Evolutionary conservation across 2,329 filamentous ascomycete species (phyloP), one percentile per base, ranked within the genome.

Genomic region (Colletotrichum sp.): DNA sequence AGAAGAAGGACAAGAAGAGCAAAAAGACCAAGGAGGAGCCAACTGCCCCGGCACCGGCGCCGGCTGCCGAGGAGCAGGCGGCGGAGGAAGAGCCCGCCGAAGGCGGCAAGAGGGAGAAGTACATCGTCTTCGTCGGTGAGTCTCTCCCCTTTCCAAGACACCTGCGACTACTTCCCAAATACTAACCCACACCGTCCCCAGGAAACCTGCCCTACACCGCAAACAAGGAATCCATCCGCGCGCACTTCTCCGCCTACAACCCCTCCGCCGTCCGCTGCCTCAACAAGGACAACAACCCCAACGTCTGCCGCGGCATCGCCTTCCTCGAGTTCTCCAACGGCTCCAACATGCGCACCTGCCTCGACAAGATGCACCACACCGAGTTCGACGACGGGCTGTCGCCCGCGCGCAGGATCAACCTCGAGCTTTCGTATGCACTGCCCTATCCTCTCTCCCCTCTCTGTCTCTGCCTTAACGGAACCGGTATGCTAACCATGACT

Each of bases 121-220:
- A 95, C 87, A 95, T 96, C 76, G 91, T 93, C 80, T 97, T 97
- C 85, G 92, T 96, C 78, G 93, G 92, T 92, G 26, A 43, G 73
- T 67, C 13, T 34, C 32, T 34, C 2, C 30, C 30, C 32, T 34
- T 34, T 34, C 32, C 2, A 7, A 34, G 32, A 34, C 32, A 34
- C 0, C 77, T 75, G 8, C 21, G 32, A 18, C 3, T 5, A 18
- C 16, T 43, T 18, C 16, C 36, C 36, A 43, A 39, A n/a, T n/a
- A 43, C 61, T 28, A 6, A 65, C n/a, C 34, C 34, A 9, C 10
- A 12, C 18, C 43, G 13, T 15, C 78, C 36, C 77, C 24, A 77
- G 95, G 96, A 83, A 98, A 98, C 86, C 93, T 99, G 7, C 96
- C 96, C 66, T 98, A 92, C 90, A 93, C 90, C 77, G 94, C 95